Percentiles rank a stretch among this genome's conserved stretches.
Evolutionary conservation across 2,329 filamentous ascomycete genomes (phyloP).

Genomic region (Arthrobotrys megalospora): DNA sequence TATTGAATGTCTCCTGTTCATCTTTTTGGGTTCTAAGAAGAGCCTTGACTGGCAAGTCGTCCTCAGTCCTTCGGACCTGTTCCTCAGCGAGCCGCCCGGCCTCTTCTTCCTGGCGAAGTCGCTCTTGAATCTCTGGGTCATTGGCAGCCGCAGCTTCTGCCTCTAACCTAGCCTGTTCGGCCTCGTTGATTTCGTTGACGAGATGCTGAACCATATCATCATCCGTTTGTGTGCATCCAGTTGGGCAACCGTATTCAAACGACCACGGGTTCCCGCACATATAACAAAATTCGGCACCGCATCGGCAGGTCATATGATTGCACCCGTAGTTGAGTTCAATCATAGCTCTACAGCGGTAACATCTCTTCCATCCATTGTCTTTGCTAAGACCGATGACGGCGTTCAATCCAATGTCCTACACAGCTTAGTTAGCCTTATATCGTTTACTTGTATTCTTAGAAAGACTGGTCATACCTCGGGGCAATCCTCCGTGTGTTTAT

Average conservation of each 20-base stretch:
- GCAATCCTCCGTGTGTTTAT: conserved; percentile 46
- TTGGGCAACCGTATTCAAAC: conserved; percentile 55
- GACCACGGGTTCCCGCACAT: conserved; percentile 83
- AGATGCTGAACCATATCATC: conserved; percentile 39
- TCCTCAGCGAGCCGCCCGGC: conserved; percentile 22
- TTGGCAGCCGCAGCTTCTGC: conserved; percentile 22
- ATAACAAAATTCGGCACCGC: conserved; percentile 89
- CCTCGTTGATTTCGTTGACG: conserved; percentile 35
- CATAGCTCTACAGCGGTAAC: conserved; percentile 79
- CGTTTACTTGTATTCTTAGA: neutral
- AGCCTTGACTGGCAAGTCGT: conserved; percentile 46
- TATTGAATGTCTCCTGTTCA: conserved; percentile 45
- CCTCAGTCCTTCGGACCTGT: conserved; percentile 34
- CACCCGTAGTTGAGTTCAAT: conserved; percentile 86
- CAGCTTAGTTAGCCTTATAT: neutral
- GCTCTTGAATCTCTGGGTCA: conserved; percentile 22
- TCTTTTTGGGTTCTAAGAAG: conserved; percentile 45
- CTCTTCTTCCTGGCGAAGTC: conserved; percentile 35
- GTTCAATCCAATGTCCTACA: conserved; percentile 66
- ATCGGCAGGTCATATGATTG: conserved; percentile 89
- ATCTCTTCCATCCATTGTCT: conserved; percentile 80
- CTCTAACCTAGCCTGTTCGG: conserved; percentile 21
- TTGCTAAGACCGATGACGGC: conserved; percentile 75
- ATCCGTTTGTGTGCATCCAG: conserved; percentile 39
- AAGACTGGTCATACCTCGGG: conserved; percentile 35